These are phyloP conservation scores for Syzygium grande DNA, from an alignment of 345 rosid genomes.

Conservation along the genomic window DNA sequence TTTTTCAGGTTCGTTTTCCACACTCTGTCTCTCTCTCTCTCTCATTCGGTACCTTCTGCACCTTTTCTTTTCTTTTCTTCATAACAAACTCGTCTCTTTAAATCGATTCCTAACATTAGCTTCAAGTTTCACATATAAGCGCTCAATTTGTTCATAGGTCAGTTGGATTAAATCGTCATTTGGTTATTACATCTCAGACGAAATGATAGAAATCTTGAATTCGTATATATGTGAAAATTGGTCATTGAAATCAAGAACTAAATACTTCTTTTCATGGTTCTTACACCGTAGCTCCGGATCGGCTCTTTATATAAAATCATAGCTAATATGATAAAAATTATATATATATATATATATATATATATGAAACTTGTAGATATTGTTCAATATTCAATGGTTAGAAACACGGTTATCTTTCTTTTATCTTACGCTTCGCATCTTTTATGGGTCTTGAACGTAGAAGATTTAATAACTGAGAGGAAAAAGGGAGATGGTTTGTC, in stretches of 20 bases:
- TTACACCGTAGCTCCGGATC: accelerated
- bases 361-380: too few relatives aligned
- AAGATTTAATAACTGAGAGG: neutral
- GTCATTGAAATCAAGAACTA: neutral
- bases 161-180: neutral
- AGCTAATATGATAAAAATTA: neutral
- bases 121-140: neutral
- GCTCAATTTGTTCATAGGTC: neutral
- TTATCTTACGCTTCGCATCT: neutral
- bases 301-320: neutral
- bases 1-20: neutral
- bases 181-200: neutral
- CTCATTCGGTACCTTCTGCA: neutral
- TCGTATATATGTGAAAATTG: neutral
- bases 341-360: too few relatives aligned
- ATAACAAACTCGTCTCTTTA: neutral
- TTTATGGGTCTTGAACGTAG: neutral
- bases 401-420: neutral
- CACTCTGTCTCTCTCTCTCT: neutral
- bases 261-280: neutral
- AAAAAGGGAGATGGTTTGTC: neutral
- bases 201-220: neutral
- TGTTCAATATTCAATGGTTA: too few relatives aligned
- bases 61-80: neutral
- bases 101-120: neutral